These are phyloP conservation scores for Wickerhamomyces canadensis DNA, from an alignment of 805 yeast genomes.

Conservation along the genomic window DNA sequence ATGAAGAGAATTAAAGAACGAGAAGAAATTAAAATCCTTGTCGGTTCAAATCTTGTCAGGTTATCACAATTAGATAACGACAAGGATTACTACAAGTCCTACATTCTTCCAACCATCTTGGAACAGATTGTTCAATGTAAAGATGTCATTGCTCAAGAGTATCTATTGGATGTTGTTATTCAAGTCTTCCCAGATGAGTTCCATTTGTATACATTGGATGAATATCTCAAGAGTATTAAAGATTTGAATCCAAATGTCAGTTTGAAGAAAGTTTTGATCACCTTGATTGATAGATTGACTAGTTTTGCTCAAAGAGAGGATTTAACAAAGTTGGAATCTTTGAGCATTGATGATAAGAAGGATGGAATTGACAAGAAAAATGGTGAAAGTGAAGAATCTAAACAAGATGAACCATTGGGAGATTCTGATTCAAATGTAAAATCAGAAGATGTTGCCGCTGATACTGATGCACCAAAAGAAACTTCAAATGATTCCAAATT, in stretches of 20 bases:
- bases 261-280: constrained; percentile 56
- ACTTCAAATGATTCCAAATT: not conserved
- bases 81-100: constrained; percentile 35
- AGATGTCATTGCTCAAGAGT: constrained; percentile 89
- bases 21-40: constrained; percentile 81
- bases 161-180: constrained; percentile 81
- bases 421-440: constrained; percentile 6
- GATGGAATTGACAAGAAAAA: too few relatives aligned
- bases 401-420: too few relatives aligned
- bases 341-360: constrained; percentile 19
- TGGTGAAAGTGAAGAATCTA: constrained; percentile 6
- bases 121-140: constrained; percentile 92
- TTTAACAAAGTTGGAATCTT: constrained; percentile 16
- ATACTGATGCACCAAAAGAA: constrained; percentile 5
- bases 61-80: constrained; percentile 80
- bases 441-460: constrained; percentile 9
- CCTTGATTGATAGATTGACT: constrained; percentile 69
- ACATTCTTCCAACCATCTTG: constrained; percentile 70
- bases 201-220: constrained; percentile 69
- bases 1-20: constrained; percentile 72
- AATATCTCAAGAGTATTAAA: constrained; percentile 58
- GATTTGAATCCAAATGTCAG: constrained; percentile 68
- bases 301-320: constrained; percentile 42
- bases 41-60: constrained; percentile 88
- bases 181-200: constrained; percentile 94